Base-by-base conservation (phyloP, 345 rosid genomes). In the Geranium rotundifolium region DNA sequence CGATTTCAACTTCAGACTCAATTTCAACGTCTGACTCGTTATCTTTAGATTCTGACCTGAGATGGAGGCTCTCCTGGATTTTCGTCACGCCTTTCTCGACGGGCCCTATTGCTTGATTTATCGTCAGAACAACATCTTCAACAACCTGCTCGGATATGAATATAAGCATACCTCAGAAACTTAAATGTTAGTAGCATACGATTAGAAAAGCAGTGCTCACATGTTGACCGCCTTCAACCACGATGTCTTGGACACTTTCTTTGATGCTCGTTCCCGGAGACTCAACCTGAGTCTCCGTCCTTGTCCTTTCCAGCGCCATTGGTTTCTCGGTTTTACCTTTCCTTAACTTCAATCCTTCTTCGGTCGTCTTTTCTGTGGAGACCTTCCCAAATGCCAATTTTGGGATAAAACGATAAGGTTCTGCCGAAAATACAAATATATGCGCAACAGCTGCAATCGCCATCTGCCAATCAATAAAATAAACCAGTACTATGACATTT, bases 81-180 rank as follows among this genome's bases (percentile, higher is more conserved):
- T 80, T 88, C 0, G 83, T 85, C 19, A 85, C 87, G 8, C 97
- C 96, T 64, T 86, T 88, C 78, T 85, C 90, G 17, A 83, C 84
- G 1, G 97, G 96, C 63, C 88, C 84, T 27, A 90, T 86, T 10
- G 96, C 96, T 77, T 84, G 96, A 72, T 93, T 93, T 73, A 88
- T 83, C 0, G 96, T 88, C 75, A 93, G 74, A 31, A 80, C 87
- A 29, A 93, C 92, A 76, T 83, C 99, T 56, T 86, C 77, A 23
- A 84, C 84, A 3, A 86, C 90, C 95, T 88, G 80, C 31, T 4
- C 27, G 2, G 27, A 23, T 29, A 18, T n/a, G 13, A 6, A 12
- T 6, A 23, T 37, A 7, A 7, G 23, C 17, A 19, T 14, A 8
- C 17, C 34, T 12, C 14, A 10, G 5, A 34, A 34, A 34, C 41